Percentiles rank a stretch among this genome's conserved stretches.
Evolutionary conservation across 345 rosid species (phyloP).

Genomic region (Murraya paniculata): DNA sequence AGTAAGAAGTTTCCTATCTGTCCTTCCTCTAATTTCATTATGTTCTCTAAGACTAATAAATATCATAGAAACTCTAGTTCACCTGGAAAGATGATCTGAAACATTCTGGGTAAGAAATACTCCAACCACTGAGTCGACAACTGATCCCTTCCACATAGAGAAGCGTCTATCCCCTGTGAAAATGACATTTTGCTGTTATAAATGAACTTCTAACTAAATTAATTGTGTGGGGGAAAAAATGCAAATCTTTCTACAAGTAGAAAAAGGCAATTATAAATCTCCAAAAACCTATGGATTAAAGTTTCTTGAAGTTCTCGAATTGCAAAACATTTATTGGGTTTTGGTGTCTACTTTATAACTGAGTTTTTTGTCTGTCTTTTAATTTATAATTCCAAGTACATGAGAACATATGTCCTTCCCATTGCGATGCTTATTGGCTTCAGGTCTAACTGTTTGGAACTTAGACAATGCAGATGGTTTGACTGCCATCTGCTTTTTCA

Average conservation of each 20-base stretch:
- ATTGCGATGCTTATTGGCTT: not conserved
- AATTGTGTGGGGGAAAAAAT: not conserved
- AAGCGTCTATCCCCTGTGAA: conserved; percentile 87
- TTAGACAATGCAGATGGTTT: not conserved
- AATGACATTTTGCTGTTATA: conserved; percentile 15
- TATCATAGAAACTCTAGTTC: conserved; percentile 22
- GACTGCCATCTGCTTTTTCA: not conserved
- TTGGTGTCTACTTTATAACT: not conserved
- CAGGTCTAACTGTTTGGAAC: not conserved
- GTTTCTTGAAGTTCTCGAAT: not conserved
- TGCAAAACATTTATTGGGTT: not conserved
- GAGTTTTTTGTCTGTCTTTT: not conserved
- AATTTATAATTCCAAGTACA: not conserved
- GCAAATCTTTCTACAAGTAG: not conserved
- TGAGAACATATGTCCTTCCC: not conserved
- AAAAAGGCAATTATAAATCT: not conserved
- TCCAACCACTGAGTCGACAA: conserved; percentile 93
- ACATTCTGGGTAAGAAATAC: conserved; percentile 98
- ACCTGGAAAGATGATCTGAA: conserved; percentile 96
- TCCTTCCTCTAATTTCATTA: conserved; percentile 2
- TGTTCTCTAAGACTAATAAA: conserved; percentile 1
- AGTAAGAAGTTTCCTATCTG: conserved; percentile 18
- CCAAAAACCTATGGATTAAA: not conserved
- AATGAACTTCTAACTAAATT: conserved; percentile 12
- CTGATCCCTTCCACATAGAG: conserved; percentile 96